phyloP scores from a whole-genome alignment of 257 asterid genomes.

The Oldenlandia corymbosa region DNA sequence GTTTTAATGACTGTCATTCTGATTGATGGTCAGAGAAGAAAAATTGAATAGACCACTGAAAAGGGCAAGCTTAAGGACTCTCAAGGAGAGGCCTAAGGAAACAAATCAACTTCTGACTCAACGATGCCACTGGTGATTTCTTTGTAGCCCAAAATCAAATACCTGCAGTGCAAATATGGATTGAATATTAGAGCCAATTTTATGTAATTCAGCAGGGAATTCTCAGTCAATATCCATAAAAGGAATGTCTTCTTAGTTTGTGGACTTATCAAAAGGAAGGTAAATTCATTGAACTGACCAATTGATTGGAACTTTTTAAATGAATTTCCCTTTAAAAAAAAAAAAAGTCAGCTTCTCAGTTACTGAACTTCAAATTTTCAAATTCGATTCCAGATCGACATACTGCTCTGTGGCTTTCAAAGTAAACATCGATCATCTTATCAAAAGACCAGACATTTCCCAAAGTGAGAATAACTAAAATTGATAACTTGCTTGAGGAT shows the following conservation, averaged over 20 bases:
- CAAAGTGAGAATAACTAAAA: neutral
- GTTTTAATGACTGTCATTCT: slow-evolving; percentile 62
- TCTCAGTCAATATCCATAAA: neutral
- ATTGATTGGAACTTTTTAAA: too few relatives aligned
- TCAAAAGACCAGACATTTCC: neutral
- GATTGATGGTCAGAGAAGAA: neutral
- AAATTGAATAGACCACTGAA: neutral
- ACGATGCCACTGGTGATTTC: neutral
- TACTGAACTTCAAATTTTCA: neutral
- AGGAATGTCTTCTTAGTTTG: neutral
- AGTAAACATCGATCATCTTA: neutral
- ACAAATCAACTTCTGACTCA: neutral
- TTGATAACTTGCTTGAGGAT: neutral
- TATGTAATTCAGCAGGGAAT: neutral
- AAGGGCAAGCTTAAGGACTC: slow-evolving; percentile 7
- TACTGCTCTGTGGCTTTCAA: neutral
- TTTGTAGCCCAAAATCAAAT: neutral
- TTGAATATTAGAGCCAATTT: neutral
- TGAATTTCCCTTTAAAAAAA: too few relatives aligned
- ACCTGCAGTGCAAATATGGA: neutral
- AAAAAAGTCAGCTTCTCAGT: neutral
- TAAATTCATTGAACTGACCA: neutral
- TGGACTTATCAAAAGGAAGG: too few relatives aligned
- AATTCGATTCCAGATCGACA: neutral
- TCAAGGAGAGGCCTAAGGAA: slow-evolving; percentile 2